These are phyloP conservation scores for Mimosa pudica DNA, from an alignment of 306 rosid species.

Conservation along the genomic window DNA sequence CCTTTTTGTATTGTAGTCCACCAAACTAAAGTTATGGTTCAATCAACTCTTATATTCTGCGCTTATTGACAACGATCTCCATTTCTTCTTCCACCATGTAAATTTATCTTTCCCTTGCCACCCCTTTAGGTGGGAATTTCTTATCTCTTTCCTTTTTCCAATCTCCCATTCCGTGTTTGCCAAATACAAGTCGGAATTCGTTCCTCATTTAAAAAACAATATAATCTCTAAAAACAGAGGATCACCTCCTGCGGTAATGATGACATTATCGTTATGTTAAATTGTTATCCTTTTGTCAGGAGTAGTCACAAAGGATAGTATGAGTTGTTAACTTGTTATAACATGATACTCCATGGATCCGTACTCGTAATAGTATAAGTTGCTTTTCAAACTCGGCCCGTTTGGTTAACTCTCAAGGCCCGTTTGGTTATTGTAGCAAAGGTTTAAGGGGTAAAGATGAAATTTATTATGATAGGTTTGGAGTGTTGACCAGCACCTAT, in stretches of 20 bases:
- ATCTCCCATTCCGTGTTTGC: neutral
- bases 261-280: neutral
- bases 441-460: neutral
- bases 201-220: neutral
- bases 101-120: constrained; percentile 4
- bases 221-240: neutral
- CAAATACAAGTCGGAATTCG: neutral
- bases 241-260: neutral
- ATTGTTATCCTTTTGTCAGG: constrained; percentile 40
- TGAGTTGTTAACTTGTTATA: no score
- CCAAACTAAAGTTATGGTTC: neutral
- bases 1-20: neutral
- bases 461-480: neutral
- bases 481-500: no score
- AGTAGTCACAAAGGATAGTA: constrained; percentile 52
- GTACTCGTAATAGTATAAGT: neutral
- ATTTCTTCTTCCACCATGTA: constrained; percentile 11
- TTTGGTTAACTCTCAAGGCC: neutral
- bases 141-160: neutral
- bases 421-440: neutral
- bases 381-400: neutral
- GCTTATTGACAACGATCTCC: constrained; percentile 9
- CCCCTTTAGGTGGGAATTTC: neutral
- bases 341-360: neutral
- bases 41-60: constrained; percentile 16